Base-by-base conservation (phyloP, 78 protist genomes). In the Protostelium mycophagum region DNA sequence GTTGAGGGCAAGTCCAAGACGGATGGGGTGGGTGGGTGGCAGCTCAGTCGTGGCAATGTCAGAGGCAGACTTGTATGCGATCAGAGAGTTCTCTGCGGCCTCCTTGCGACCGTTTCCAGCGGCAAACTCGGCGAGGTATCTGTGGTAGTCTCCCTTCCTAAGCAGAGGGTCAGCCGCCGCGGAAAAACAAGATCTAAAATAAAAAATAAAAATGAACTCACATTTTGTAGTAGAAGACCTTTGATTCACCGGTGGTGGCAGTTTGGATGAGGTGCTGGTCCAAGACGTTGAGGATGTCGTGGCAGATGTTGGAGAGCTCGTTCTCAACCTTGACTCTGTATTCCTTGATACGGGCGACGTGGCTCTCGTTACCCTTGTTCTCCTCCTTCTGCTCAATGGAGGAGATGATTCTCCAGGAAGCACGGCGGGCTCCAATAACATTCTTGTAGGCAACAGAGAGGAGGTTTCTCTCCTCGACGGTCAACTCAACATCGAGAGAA, bases 371-470 rank as follows among this genome's bases (percentile, higher is more conserved):
- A 88, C 96, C 95, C 93, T 94, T 91, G 95, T 85, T 84, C 92
- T 94, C 97, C 93, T 97, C 96, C 94, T 96, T 97, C 88, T 91
- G 91, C 92, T 98, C 98, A 37, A 98, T 96, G 38, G 98, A 95
- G 37, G 97, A 91, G 39, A 98, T 87, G 85, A 98, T 97, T n/a
- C 99, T 92, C 99, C 99, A 98, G 63, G 99, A 93, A 23, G 99
- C 99, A 29, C 99, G 98, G 73, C 99, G 94, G 35, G 99, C 91
- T 38, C 99, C 99, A 51, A 99, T 97, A 63, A 98, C 98, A 92
- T 99, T 98, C 97, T 99, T 99, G 97, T 98, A 99, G 0, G 99
- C 99, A 83, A 98, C 99, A 23, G 99, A 98, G 88, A 99, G 96
- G 29, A 98, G 96, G 91, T 98, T 99, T 88, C 99, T 93, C 95